These are phyloP conservation scores for Raddia guianensis DNA, from an alignment of 176 grass and related monocot species.

Conservation along the genomic window DNA sequence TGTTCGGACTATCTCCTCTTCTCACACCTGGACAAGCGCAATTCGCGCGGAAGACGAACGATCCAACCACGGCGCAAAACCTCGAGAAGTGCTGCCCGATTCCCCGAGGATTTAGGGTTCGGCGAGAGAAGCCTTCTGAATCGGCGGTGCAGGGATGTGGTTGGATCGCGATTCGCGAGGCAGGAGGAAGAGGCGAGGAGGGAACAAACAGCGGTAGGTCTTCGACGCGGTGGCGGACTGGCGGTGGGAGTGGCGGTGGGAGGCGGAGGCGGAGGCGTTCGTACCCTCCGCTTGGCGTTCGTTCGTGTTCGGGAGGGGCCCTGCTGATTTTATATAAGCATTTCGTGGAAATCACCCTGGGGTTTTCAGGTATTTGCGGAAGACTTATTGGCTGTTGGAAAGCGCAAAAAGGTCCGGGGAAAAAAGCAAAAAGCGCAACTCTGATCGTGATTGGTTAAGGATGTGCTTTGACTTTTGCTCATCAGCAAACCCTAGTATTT, in stretches of 20 bases:
- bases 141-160: constrained; percentile 10
- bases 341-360: not conserved
- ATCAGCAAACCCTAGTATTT: not conserved
- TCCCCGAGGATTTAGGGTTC: not conserved
- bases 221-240: not conserved
- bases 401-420: not conserved
- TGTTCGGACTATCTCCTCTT: not conserved
- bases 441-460: constrained; percentile 40
- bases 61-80: not conserved
- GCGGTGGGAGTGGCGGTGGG: constrained; percentile 11
- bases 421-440: constrained; percentile 1
- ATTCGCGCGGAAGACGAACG: not conserved
- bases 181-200: constrained; percentile 1
- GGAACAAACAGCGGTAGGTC: not conserved
- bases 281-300: constrained; percentile 9
- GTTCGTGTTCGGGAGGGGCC: constrained; percentile 24
- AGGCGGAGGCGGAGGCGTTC: constrained; percentile 1
- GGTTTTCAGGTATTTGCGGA: not conserved
- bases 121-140: not conserved
- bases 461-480: constrained; percentile 42
- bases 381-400: not conserved
- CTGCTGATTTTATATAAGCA: constrained; percentile 27
- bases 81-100: not conserved
- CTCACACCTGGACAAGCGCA: not conserved
- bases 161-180: constrained; percentile 43